phyloP scores from a whole-genome alignment of 2,329 filamentous ascomycete genomes.

The Nigrospora osmanthi region DNA sequence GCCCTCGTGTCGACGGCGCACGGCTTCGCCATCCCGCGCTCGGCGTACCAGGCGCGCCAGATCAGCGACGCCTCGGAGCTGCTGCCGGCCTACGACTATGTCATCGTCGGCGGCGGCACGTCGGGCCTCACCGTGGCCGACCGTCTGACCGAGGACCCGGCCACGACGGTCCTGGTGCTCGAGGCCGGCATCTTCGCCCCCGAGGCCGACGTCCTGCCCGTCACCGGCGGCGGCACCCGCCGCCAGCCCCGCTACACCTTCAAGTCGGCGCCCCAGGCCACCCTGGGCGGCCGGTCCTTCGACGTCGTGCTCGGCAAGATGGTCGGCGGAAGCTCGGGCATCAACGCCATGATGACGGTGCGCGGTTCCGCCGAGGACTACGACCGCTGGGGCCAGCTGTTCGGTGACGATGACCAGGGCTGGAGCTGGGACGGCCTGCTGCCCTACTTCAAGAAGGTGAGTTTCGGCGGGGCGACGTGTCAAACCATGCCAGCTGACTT shows the following conservation, averaged over 20 bases:
- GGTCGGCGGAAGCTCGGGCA: constrained; percentile 19
- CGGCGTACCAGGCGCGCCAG: neutral
- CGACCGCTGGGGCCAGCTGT: constrained; percentile 25
- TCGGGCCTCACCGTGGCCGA: constrained; percentile 18
- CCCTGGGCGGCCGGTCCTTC: constrained; percentile 13
- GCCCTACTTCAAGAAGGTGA: constrained; percentile 24
- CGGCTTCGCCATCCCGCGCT: neutral
- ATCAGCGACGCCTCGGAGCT: neutral
- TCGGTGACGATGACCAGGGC: constrained; percentile 13
- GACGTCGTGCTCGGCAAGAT: constrained; percentile 15
- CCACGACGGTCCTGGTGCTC: constrained; percentile 17
- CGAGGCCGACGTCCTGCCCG: constrained; percentile 3
- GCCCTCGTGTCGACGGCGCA: neutral
- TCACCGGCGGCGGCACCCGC: neutral
- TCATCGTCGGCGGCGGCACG: constrained; percentile 18
- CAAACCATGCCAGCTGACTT: neutral
- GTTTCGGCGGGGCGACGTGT: neutral
- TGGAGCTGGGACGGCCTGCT: constrained; percentile 23
- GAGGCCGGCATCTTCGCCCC: constrained; percentile 15
- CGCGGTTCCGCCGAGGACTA: constrained; percentile 20
- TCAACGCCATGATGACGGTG: constrained; percentile 21
- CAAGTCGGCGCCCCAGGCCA: constrained; percentile 16
- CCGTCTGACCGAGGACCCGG: constrained; percentile 16
- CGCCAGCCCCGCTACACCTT: constrained; percentile 1
- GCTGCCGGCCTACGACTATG: constrained; percentile 16